Evolutionary conservation across 441 rosid genomes (phyloP).

Genomic region (Eruca vesicaria): DNA sequence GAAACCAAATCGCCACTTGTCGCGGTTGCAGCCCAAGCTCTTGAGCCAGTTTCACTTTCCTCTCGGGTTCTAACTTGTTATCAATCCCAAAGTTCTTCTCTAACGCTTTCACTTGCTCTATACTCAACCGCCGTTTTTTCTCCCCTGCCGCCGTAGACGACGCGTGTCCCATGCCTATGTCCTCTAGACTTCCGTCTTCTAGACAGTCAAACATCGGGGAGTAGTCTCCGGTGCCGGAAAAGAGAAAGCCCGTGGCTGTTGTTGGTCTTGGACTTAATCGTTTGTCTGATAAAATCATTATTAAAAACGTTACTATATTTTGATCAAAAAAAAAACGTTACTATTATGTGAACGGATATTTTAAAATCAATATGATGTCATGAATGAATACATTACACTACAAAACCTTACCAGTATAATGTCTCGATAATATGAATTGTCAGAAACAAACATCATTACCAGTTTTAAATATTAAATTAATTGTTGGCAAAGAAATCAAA

Average conservation of each 20-base stretch:
- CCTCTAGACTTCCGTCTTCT: constrained; percentile 53
- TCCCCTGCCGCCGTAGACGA: constrained; percentile 32
- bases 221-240: constrained; percentile 43
- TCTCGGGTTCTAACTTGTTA: constrained; percentile 95
- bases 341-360: constrained; percentile 17
- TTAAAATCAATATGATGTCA: constrained; percentile 11
- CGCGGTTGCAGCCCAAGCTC: constrained; percentile 87
- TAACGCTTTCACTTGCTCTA: constrained; percentile 87
- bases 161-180: constrained; percentile 37
- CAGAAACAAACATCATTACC: background rate
- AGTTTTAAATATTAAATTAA: background rate
- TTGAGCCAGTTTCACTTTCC: constrained; percentile 83
- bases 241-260: constrained; percentile 28
- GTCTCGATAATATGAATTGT: constrained; percentile 27
- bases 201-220: constrained; percentile 72
- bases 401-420: constrained; percentile 21
- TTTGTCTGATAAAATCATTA: constrained; percentile 21
- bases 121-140: constrained; percentile 78
- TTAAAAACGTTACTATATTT: background rate
- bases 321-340: too few relatives aligned
- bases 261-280: constrained; percentile 22
- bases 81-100: constrained; percentile 97
- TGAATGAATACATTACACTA: constrained; percentile 11
- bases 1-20: constrained; percentile 97
- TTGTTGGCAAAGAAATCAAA: background rate